Evolutionary conservation across 1,284 basidiomycete species (phyloP), one percentile per base, ranked within the genome.

Genomic region (Ceratobasidium sp.): DNA sequence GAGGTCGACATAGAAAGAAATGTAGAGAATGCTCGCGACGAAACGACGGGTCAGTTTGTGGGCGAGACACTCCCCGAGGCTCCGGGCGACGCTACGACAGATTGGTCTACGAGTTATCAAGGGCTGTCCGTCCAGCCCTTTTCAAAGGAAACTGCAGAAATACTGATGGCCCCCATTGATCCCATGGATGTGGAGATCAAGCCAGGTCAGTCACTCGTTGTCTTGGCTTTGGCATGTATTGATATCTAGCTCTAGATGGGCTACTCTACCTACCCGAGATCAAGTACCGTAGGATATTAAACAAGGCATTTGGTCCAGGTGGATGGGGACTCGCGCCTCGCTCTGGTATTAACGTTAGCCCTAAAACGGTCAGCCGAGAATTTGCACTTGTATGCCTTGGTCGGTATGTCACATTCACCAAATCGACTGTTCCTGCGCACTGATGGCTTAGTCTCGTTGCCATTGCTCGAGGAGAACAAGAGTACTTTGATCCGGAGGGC

Each of bases 321-420:
- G 96, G 91, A 2, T 98, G 96, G 96, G 96, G 96, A 20, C 85
- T 98, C 68, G 96, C 95, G 13, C 96, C 96, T 1, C 86, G 96
- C 25, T 90, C 92, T 54, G 93, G 96, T 79, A 95, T 93, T 10
- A 92, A 94, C 75, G 91, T 96, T n/a, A 87, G 90, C 1, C 89
- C 91, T 5, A 92, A 87, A 76, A 85, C 96, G 55, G 95, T 98
- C 45, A 94, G 92, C 75, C 82, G 96, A 69, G 96, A 98, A 78
- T 98, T 97, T 82, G 96, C 92, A 0, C 85, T 99, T 29, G 91
- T 99, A 22, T 98, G 95, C 77, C 85, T 95, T 34, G 96, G 96
- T 62, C 82, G 95, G 93, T 93, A 54, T 73, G 85, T 77, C 0
- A 45, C 32, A 10, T 38, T 34, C 64, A 29, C 25, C 20, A 15